A percentile compares a stretch with the other conserved stretches of the same genome.
Conservation (phyloP, 2,329 filamentous ascomycete genomes). For the Magnaporthales sp. region DNA sequence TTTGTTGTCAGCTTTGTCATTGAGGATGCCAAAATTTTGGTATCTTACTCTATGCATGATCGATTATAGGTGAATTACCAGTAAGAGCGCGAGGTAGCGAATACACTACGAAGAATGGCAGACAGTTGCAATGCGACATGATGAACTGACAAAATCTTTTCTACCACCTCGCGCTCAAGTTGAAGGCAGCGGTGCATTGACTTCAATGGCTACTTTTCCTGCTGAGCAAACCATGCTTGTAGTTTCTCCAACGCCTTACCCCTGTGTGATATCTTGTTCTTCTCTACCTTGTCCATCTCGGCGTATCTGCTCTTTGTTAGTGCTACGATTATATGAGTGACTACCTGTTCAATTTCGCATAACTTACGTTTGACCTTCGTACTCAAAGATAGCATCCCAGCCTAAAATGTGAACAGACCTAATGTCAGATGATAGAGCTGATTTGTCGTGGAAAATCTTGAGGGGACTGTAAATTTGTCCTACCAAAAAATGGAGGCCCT, state of each 20-base stretch:
- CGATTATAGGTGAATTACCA: neutral
- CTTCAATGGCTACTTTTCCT: slow-evolving; percentile 9
- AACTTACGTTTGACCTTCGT: slow-evolving; percentile 70
- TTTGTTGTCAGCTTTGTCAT: neutral
- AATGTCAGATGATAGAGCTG: neutral
- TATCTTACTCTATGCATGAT: neutral
- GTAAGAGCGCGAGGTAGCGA: neutral
- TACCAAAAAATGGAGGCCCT: slow-evolving; percentile 77
- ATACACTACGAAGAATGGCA: neutral
- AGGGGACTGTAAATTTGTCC: slow-evolving; percentile 19
- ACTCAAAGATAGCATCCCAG: slow-evolving; percentile 96
- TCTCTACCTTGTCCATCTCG: slow-evolving; percentile 82
- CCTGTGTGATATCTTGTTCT: slow-evolving; percentile 92
- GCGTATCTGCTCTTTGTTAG: slow-evolving; percentile 51
- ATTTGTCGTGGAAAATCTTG: neutral
- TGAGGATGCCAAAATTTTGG: neutral
- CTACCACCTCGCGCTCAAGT: neutral
- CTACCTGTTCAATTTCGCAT: neutral
- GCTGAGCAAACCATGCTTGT: slow-evolving; percentile 64
- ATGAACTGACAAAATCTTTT: neutral
- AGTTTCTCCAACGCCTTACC: slow-evolving; percentile 81
- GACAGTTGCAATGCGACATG: neutral
- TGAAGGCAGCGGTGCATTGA: neutral
- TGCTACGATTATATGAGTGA: neutral
- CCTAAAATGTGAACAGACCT: slow-evolving; percentile 39